Evolutionary conservation across 139 green algal species (phyloP).

Genomic region (Chlorella ohadii): DNA sequence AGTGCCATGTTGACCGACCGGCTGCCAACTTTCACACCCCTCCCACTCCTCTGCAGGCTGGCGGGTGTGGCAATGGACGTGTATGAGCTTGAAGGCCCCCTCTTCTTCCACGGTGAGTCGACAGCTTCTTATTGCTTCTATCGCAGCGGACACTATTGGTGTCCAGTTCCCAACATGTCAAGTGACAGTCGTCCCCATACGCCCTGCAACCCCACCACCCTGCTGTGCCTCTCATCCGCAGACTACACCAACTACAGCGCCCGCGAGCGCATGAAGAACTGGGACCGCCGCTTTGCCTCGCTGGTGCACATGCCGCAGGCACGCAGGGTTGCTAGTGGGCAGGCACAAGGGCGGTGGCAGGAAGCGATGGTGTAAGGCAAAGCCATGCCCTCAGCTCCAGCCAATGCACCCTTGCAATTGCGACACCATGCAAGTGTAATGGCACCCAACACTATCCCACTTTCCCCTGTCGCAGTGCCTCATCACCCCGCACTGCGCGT

Average conservation of each 20-base stretch:
- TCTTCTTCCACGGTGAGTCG: constrained; percentile 68
- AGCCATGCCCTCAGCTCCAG: too few species aligned
- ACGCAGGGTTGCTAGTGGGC: too few species aligned
- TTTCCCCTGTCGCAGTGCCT: constrained; percentile 42
- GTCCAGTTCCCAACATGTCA: too few species aligned
- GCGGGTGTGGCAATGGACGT: constrained; percentile 53
- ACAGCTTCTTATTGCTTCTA: constrained; percentile 12
- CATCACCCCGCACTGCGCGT: constrained; percentile 84
- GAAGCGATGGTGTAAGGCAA: too few species aligned
- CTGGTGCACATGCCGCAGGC: constrained; percentile 67
- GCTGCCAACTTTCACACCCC: too few species aligned
- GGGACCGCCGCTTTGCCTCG: constrained; percentile 65
- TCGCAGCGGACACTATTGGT: background rate
- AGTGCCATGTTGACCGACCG: too few species aligned
- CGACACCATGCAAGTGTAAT: too few species aligned
- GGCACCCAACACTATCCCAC: too few species aligned
- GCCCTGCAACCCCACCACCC: too few species aligned
- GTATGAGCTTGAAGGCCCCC: background rate
- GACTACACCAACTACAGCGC: constrained; percentile 15
- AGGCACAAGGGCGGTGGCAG: constrained; percentile 58
- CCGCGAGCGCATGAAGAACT: constrained; percentile 58
- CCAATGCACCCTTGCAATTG: too few species aligned
- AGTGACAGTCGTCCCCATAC: too few species aligned
- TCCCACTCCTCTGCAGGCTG: constrained; percentile 42
- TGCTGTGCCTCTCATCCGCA: background rate